Evolutionary conservation across 371 early-diverging fungal genomes (phyloP).

Genomic region (Gilbertella persicaria): DNA sequence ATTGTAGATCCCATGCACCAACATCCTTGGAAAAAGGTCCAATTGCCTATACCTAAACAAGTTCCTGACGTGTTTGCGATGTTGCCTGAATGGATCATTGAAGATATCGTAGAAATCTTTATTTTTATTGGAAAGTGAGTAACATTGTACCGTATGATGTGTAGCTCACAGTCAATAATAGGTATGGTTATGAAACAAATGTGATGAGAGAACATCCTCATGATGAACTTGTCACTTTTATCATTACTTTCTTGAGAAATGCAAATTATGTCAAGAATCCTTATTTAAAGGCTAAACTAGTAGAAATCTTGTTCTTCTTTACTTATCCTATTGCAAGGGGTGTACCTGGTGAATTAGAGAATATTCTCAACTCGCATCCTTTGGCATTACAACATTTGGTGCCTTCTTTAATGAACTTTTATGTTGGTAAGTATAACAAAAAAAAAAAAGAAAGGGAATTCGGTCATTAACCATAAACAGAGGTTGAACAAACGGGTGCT

Average conservation of each 20-base stretch:
- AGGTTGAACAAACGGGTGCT: slow-evolving; percentile 94
- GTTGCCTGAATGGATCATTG: slow-evolving; percentile 92
- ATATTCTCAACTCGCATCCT: slow-evolving; percentile 71
- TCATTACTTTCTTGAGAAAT: slow-evolving; percentile 77
- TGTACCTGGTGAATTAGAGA: slow-evolving; percentile 65
- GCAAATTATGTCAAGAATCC: slow-evolving; percentile 89
- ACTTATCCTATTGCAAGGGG: slow-evolving; percentile 57
- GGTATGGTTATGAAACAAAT: slow-evolving; percentile 60
- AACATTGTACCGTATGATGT: neutral
- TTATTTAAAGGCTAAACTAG: slow-evolving; percentile 90
- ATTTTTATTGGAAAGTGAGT: slow-evolving; percentile 63
- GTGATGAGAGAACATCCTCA: slow-evolving; percentile 59
- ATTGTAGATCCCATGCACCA: slow-evolving; percentile 54
- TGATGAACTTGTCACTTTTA: slow-evolving; percentile 78
- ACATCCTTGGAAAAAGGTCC: slow-evolving; percentile 58
- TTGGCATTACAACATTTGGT: slow-evolving; percentile 75
- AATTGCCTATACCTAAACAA: slow-evolving; percentile 53
- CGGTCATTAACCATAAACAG: no score
- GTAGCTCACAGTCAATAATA: slow-evolving; percentile 7
- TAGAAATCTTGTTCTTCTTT: slow-evolving; percentile 86
- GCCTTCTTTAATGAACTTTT: slow-evolving; percentile 83
- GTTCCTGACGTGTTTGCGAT: slow-evolving; percentile 68
- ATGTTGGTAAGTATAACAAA: slow-evolving; percentile 79
- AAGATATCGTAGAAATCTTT: slow-evolving; percentile 81
- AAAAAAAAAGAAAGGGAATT: no score